Evolutionary conservation across 768 basidiomycete species (phyloP), one percentile per base, ranked within the genome.

Genomic region (Termitomyces sp.): DNA sequence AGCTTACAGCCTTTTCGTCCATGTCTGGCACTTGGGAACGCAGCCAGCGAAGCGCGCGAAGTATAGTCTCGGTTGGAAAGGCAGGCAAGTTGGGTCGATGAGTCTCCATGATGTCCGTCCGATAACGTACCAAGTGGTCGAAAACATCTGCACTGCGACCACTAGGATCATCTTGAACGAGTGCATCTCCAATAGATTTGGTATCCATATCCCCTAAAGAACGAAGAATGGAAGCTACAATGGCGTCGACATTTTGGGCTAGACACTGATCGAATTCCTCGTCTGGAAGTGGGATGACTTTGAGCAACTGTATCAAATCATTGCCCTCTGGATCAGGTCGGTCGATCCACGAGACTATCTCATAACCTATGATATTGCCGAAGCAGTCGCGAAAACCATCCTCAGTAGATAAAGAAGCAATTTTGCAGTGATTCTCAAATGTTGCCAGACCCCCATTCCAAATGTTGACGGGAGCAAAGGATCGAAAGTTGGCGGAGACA

Each of bases 21-120:
- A 80, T 78, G 14, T 75, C 71, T 4, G 78, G 71, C 6, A 79
- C 71, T 20, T 74, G 73, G 10, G 68, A 68, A 25, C 72, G 74
- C 59, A 93, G 78, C 88, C 91, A 93, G 5, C 74, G 66, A 57
- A 94, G 67, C 9, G 87, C 81, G 12, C 72, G 74, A 15, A 92
- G 70, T 60, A 91, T 71, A 17, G 78, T 77, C 6, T 66, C 60
- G 1, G 87, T 77, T 15, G 75, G 67, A 60, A 82, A 87, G 3
- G 79, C 76, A 1, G 92, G 92, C 38, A 87, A 73, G 65, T 89
- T 91, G n/a, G 87, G 87, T 29, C 73, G 66, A 69, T 93, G 87
- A 17, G 79, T 76, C 43, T 77, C 72, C 62, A 85, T 82, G 45
- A 79, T 76, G 9, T 68, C 58, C 1, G 65, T 70, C 11, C 90